Conservation (phyloP, 2,329 filamentous ascomycete genomes). For the Pseudogymnoascus sp. region DNA sequence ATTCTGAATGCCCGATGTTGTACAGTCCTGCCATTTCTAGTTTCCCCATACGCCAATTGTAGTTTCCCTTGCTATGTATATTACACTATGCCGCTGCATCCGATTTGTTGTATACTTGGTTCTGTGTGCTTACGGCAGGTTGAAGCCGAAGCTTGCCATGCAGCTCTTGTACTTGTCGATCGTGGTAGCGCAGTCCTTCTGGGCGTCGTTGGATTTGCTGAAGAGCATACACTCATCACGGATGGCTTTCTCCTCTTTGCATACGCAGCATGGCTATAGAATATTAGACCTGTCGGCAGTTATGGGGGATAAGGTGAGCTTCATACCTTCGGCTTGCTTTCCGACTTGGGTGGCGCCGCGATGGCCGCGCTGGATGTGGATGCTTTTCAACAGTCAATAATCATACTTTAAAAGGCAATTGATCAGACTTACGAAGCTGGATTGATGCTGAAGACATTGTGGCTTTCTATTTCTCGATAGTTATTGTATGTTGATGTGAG, state of each 20-base stretch:
- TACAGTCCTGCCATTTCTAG: conserved; percentile 20
- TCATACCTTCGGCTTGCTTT: conserved; percentile 24
- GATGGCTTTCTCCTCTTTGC: conserved; percentile 85
- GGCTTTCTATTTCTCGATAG: conserved; percentile 10
- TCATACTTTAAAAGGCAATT: neutral
- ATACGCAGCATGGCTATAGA: conserved; percentile 89
- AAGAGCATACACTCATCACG: conserved; percentile 99
- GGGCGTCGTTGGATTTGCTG: conserved; percentile 74
- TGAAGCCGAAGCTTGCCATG: conserved; percentile 91
- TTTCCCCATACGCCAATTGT: conserved; percentile 12
- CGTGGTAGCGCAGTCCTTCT: conserved; percentile 73
- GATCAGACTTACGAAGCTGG: conserved; percentile 24
- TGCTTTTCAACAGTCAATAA: conserved; percentile 17
- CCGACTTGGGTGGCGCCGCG: conserved; percentile 23
- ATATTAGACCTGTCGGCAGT: conserved; percentile 7
- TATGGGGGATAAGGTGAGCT: neutral
- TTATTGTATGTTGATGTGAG: neutral
- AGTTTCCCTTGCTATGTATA: conserved; percentile 11
- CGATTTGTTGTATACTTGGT: neutral
- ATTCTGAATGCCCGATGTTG: conserved; percentile 19
- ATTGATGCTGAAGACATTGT: conserved; percentile 25
- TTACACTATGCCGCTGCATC: neutral
- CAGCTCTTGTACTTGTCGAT: conserved; percentile 84
- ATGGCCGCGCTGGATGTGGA: conserved; percentile 24
- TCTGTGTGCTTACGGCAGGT: conserved; percentile 35